Percentiles rank a stretch among this genome's conserved stretches.
Conservation (phyloP, 164 flowering plant species). For the Tetrastigma voinierianum region DNA sequence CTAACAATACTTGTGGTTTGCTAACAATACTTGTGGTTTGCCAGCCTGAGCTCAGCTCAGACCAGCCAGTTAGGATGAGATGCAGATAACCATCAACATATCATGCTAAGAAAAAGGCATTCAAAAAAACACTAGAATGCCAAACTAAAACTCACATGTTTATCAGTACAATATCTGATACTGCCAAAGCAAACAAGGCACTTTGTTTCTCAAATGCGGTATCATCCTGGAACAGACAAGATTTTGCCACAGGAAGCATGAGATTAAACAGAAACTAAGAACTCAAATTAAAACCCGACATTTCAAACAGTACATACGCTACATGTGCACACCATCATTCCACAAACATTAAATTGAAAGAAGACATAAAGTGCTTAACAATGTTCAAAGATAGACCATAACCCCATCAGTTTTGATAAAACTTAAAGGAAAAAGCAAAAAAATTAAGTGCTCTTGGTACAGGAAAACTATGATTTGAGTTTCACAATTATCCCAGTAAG, state of each 20-base stretch:
- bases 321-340: background rate
- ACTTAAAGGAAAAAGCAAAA: too few species aligned
- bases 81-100: background rate
- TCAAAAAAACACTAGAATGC: background rate
- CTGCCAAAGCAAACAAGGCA: constrained; percentile 60
- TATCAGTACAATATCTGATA: constrained; percentile 58
- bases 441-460: too few species aligned
- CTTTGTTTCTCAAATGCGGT: constrained; percentile 74
- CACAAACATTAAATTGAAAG: too few species aligned
- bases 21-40: background rate
- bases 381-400: too few species aligned
- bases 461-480: too few species aligned
- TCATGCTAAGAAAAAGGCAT: background rate
- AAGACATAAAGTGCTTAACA: too few species aligned
- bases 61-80: background rate
- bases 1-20: background rate
- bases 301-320: background rate
- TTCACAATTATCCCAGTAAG: too few species aligned
- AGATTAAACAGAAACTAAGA: background rate
- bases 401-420: too few species aligned
- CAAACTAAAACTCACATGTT: constrained; percentile 45
- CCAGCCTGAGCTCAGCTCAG: background rate
- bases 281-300: background rate
- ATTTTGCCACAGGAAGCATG: background rate
- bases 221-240: constrained; percentile 48